Conservation (phyloP, 805 yeast species). For the Metahyphopichia silvanorum region DNA sequence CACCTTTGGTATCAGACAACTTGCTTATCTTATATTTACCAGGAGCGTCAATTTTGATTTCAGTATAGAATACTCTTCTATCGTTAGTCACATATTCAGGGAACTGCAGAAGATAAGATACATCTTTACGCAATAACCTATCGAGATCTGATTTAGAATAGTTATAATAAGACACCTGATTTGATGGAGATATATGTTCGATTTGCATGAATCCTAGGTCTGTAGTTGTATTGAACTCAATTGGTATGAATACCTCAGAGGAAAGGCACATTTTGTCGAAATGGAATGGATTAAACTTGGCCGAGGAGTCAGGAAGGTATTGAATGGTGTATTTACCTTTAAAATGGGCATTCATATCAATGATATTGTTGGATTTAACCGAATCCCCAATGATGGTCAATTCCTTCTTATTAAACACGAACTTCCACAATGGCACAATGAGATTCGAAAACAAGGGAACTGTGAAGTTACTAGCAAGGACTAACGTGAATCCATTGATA, state of each 20-base stretch:
- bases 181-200: slow-evolving; percentile 54
- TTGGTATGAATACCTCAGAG: slow-evolving; percentile 50
- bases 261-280: slow-evolving; percentile 57
- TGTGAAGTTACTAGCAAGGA: slow-evolving; percentile 50
- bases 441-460: slow-evolving; percentile 40
- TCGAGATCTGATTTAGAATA: slow-evolving; percentile 58
- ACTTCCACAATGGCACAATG: slow-evolving; percentile 42
- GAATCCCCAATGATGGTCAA: slow-evolving; percentile 52
- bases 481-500: slow-evolving; percentile 49
- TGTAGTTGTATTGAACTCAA: slow-evolving; percentile 76
- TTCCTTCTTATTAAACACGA: slow-evolving; percentile 40
- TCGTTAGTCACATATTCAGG: slow-evolving; percentile 26
- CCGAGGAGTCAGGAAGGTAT: slow-evolving; percentile 88
- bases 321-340: slow-evolving; percentile 85
- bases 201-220: slow-evolving; percentile 68
- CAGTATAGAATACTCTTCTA: slow-evolving; percentile 51
- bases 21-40: slow-evolving; percentile 74
- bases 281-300: slow-evolving; percentile 72
- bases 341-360: slow-evolving; percentile 60
- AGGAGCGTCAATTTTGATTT: slow-evolving; percentile 60
- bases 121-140: slow-evolving; percentile 28
- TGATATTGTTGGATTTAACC: slow-evolving; percentile 30
- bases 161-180: slow-evolving; percentile 44
- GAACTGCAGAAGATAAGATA: slow-evolving; percentile 24
- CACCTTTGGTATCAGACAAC: slow-evolving; percentile 63